Conservation (phyloP, 2,329 filamentous ascomycete species). For the Ophiostoma piceae region DNA sequence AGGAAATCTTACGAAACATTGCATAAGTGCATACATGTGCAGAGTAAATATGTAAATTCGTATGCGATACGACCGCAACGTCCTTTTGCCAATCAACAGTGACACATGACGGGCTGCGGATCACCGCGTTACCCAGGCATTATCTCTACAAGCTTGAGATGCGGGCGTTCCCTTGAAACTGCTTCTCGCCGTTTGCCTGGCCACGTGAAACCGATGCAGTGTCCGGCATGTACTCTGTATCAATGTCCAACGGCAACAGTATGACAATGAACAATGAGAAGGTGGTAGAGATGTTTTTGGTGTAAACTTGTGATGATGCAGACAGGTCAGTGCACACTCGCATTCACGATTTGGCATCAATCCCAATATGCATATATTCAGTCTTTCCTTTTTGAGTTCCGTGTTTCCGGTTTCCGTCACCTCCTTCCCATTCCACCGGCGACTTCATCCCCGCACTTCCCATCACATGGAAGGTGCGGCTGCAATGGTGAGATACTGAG, state of each 20-base stretch:
- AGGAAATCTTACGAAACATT: background rate
- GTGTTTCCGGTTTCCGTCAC: background rate
- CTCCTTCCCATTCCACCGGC: conserved; percentile 3
- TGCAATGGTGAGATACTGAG: background rate
- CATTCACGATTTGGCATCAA: background rate
- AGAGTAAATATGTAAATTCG: background rate
- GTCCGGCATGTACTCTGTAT: background rate
- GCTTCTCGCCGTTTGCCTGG: background rate
- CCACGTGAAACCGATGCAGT: background rate
- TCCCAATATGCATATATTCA: background rate
- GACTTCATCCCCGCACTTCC: background rate
- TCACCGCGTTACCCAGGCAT: conserved; percentile 7
- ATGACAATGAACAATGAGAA: background rate
- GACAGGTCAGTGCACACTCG: no score
- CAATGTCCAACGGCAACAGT: background rate
- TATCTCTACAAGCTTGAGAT: background rate
- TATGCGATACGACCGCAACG: background rate
- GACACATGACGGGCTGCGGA: background rate
- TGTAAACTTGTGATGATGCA: background rate
- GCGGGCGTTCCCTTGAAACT: conserved; percentile 5
- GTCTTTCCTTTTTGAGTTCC: conserved; percentile 5
- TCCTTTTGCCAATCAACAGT: background rate
- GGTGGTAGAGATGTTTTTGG: background rate
- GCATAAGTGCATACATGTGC: background rate
- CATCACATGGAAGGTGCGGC: background rate